Base-by-base conservation (phyloP, 768 basidiomycete genomes). In the Mycena vulgaris region DNA sequence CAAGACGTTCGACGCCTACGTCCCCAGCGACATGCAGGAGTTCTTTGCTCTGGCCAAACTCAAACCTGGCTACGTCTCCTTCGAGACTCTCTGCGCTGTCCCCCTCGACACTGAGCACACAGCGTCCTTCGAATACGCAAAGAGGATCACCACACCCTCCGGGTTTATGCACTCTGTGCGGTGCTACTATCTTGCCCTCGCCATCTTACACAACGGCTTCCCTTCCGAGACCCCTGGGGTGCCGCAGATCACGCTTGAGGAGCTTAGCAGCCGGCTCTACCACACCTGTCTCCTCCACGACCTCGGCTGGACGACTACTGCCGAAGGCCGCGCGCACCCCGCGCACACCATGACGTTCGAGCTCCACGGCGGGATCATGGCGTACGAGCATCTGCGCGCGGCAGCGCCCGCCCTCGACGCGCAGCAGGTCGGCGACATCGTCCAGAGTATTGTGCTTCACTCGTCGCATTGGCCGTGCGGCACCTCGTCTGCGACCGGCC, bases 181-280 rank as follows among this genome's bases (percentile, higher is more conserved):
- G 1, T 63, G 61, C 69, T 73, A 65, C 40, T 73, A 73, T 40
- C 64, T 73, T 35, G 64, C 72, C 28, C 72, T 73, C 48, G 57
- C 64, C 25, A 70, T 70, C 19, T 60, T 73, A 21, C 31, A 61
- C 30, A 67, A 63, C 59, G 72, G 72, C 16, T 73, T 73, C 51
- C 72, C 72, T 11, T 73, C 72, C 14, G 62, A 42, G 5, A 67
- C 72, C 1, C 64, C 72, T 3, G 72, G 72, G 10, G 69, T 70
- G 10, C 60, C 72, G 23, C 72, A 73, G 56, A 73, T 73, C 23
- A 40, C 35, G 7, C 47, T 66, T 30, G 51, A 62, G 5, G 42
- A 45, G 21, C 21, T 45, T 21, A 21, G 13, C 6, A 3, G 21
- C 6, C 17, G 42, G 42, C 42, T 68, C 39, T 68, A 68, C 40